Conservation (phyloP, 768 basidiomycete genomes). For the Tricholoma furcatifolium region DNA sequence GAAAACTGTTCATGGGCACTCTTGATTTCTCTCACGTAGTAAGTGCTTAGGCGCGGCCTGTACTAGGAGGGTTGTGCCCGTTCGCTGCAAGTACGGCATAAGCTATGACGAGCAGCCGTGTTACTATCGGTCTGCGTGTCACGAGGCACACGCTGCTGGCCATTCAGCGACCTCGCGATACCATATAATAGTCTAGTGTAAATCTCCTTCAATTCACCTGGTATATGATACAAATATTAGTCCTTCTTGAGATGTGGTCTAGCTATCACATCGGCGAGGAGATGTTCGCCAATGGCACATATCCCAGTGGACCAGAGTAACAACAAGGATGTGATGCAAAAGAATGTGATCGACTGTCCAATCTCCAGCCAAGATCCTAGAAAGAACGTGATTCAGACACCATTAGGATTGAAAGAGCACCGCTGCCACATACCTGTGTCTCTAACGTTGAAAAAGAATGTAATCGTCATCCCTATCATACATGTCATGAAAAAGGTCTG, state of each 20-base stretch:
- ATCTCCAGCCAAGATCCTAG: conserved; percentile 87
- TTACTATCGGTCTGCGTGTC: too few relatives aligned
- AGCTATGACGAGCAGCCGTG: too few relatives aligned
- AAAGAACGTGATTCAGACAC: conserved; percentile 9
- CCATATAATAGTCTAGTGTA: too few relatives aligned
- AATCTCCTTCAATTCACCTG: too few relatives aligned
- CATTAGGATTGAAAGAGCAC: not conserved
- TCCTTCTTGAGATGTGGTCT: conserved; percentile 1
- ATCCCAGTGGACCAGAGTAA: conserved; percentile 79
- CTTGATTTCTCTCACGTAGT: too few relatives aligned
- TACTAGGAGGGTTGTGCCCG: too few relatives aligned
- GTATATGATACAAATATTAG: not conserved
- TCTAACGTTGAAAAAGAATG: conserved; percentile 81
- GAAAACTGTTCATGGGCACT: too few relatives aligned
- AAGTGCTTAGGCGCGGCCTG: too few relatives aligned
- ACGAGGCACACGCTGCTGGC: too few relatives aligned
- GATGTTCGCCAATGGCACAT: conserved; percentile 66
- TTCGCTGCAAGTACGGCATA: too few relatives aligned
- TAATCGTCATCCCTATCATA: conserved; percentile 71
- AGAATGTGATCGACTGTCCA: conserved; percentile 86
- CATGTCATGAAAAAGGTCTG: conserved; percentile 10
- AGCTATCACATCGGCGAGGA: conserved; percentile 50
- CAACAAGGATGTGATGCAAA: conserved; percentile 78
- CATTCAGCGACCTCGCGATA: too few relatives aligned
- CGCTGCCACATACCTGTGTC: conserved; percentile 62